Conservation (phyloP, 2,329 filamentous ascomycete species). For the Macrophomina pseudophaseolina region DNA sequence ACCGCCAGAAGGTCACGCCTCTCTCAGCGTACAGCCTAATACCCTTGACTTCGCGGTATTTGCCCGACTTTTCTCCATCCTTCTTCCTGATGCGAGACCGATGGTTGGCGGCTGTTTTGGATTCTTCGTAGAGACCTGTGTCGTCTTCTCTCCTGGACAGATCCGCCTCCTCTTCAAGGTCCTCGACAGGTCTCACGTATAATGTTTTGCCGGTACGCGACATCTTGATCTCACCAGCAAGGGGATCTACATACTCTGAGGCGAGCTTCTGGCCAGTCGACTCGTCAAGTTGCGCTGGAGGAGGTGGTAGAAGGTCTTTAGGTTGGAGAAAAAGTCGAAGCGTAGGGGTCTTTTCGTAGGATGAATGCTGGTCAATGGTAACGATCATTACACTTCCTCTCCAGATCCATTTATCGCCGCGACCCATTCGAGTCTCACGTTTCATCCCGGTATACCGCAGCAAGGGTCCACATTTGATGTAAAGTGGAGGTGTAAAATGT, state of each 20-base stretch:
- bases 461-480: conserved; percentile 87
- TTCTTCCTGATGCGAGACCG: conserved; percentile 55
- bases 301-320: conserved; percentile 79
- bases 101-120: conserved; percentile 54
- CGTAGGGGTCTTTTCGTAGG: conserved; percentile 77
- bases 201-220: conserved; percentile 84
- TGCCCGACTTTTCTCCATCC: conserved; percentile 81
- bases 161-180: conserved; percentile 78
- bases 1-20: conserved; percentile 95
- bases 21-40: conserved; percentile 82
- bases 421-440: conserved; percentile 55
- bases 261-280: conserved; percentile 66
- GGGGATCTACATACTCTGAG: conserved; percentile 85
- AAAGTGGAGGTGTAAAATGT: conserved; percentile 80
- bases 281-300: conserved; percentile 70
- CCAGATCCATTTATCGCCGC: conserved; percentile 77
- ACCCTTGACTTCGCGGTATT: conserved; percentile 82
- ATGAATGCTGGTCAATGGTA: conserved; percentile 81
- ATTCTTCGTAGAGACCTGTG: conserved; percentile 78
- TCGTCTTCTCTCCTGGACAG: conserved; percentile 81
- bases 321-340: conserved; percentile 87
- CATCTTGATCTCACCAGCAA: conserved; percentile 85
- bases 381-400: conserved; percentile 95
- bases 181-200: conserved; percentile 87
- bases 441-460: conserved; percentile 87